Evolutionary conservation across 345 rosid species (phyloP).

Genomic region (Melaleuca quinquenervia): DNA sequence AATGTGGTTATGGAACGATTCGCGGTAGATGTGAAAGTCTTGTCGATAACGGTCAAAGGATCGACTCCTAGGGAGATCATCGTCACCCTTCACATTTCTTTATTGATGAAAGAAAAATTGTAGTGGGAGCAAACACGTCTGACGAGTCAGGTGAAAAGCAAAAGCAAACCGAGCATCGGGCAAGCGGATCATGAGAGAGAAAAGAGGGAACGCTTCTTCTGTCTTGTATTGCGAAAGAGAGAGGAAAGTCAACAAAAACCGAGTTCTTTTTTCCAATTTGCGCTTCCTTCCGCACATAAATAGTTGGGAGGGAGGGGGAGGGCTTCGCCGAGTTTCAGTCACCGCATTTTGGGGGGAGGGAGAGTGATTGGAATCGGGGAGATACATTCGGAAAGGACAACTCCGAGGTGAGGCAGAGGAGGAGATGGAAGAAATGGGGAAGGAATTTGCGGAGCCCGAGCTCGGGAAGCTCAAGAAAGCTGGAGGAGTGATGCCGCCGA

Average conservation of each 20-base stretch:
- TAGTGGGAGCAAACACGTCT: not conserved
- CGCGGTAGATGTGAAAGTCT: not conserved
- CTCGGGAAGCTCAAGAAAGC: not conserved
- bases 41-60: not conserved
- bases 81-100: not conserved
- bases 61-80: not conserved
- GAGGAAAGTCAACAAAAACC: not conserved
- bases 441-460: not conserved
- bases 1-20: not conserved
- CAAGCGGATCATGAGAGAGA: not conserved
- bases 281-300: not conserved
- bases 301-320: not conserved
- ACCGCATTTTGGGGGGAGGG: not conserved
- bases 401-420: not conserved
- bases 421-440: not conserved
- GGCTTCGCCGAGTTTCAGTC: not conserved
- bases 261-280: not conserved
- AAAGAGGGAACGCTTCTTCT: not conserved
- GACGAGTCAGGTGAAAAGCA: not conserved
- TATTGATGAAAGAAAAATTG: not conserved
- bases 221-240: not conserved
- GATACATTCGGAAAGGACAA: not conserved
- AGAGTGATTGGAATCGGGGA: not conserved
- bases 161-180: not conserved
- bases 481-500: not conserved